Percentiles rank a stretch among this genome's conserved stretches.
Evolutionary conservation across 768 basidiomycete genomes (phyloP).

Genomic region (Albatrellus ellisii): DNA sequence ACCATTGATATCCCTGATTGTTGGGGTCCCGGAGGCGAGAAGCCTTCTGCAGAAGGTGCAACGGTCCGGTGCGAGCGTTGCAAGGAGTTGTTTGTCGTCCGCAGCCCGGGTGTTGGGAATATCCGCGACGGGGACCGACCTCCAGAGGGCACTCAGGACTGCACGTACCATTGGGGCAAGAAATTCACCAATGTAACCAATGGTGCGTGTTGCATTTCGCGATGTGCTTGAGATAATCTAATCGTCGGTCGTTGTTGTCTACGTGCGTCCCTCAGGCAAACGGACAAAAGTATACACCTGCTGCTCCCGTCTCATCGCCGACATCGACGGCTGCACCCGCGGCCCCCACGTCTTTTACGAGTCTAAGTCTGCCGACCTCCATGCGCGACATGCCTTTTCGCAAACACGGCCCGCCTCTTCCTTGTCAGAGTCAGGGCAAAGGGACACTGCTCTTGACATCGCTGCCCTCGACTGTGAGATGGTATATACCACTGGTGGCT

Average conservation of each 20-base stretch:
- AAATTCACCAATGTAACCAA: slow-evolving; percentile 45
- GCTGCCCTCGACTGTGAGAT: slow-evolving; percentile 95
- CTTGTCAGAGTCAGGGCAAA: too few species aligned
- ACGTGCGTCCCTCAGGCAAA: slow-evolving; percentile 40
- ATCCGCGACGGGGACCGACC: too few species aligned
- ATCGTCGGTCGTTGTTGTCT: too few species aligned
- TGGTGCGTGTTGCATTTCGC: slow-evolving; percentile 30
- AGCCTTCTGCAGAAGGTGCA: slow-evolving; percentile 49
- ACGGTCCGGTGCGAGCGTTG: slow-evolving; percentile 73
- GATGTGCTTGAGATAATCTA: not conserved
- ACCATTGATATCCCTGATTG: slow-evolving; percentile 47
- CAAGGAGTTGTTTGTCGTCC: slow-evolving; percentile 47
- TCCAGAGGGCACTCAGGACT: slow-evolving; percentile 52
- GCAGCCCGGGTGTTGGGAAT: slow-evolving; percentile 23
- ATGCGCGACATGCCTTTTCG: slow-evolving; percentile 67
- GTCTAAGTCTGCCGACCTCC: slow-evolving; percentile 45
- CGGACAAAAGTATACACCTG: slow-evolving; percentile 63
- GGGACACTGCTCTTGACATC: slow-evolving; percentile 45
- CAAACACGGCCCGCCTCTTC: slow-evolving; percentile 21
- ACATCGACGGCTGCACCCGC: slow-evolving; percentile 55
- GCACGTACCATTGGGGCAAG: slow-evolving; percentile 78
- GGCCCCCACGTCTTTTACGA: slow-evolving; percentile 93
- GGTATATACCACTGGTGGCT: slow-evolving; percentile 88
- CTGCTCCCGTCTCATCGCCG: slow-evolving; percentile 48
- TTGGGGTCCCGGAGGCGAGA: slow-evolving; percentile 44